Percentiles rank a stretch among this genome's conserved stretches.
These are phyloP conservation scores for Chaetomium cochliodes DNA, from an alignment of 495 filamentous ascomycete genomes.

Conservation along the genomic window DNA sequence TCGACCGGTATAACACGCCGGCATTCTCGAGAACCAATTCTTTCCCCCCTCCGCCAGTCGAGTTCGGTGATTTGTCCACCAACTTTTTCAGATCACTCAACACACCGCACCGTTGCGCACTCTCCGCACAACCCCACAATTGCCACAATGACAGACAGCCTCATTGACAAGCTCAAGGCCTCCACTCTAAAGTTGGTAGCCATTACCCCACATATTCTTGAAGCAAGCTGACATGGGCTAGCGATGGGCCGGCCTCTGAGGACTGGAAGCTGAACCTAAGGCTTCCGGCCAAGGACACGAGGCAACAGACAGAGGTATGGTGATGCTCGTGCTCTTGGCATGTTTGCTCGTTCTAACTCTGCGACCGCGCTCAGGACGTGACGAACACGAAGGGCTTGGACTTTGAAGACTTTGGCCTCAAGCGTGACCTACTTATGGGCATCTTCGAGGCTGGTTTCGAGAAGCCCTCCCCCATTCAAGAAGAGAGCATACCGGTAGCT, in stretches of 20 bases:
- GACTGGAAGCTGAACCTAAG: slow-evolving; percentile 81
- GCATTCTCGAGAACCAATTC: background rate
- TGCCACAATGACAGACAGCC: slow-evolving; percentile 47
- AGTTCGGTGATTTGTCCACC: background rate
- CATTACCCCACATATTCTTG: slow-evolving; percentile 8
- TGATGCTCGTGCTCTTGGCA: slow-evolving; percentile 16
- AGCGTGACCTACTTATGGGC: slow-evolving; percentile 93
- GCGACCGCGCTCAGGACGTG: slow-evolving; percentile 66
- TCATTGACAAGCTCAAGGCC: slow-evolving; percentile 68
- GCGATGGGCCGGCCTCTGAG: slow-evolving; percentile 56
- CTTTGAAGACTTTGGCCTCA: slow-evolving; percentile 94
- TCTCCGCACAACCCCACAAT: background rate
- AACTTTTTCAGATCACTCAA: background rate
- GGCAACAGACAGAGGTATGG: slow-evolving; percentile 88
- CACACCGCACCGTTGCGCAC: background rate
- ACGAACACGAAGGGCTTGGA: slow-evolving; percentile 95
- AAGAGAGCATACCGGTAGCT: slow-evolving; percentile 96
- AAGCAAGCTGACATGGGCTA: slow-evolving; percentile 28
- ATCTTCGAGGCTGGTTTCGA: slow-evolving; percentile 99
- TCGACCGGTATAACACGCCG: slow-evolving; percentile 1
- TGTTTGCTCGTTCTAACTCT: slow-evolving; percentile 17
- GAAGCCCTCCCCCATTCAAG: slow-evolving; percentile 97
- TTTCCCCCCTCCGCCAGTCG: background rate
- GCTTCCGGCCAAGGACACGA: slow-evolving; percentile 74
- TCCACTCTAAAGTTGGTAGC: slow-evolving; percentile 65